Evolutionary conservation across 257 asterid species (phyloP).

Genomic region (Vinca minor): DNA sequence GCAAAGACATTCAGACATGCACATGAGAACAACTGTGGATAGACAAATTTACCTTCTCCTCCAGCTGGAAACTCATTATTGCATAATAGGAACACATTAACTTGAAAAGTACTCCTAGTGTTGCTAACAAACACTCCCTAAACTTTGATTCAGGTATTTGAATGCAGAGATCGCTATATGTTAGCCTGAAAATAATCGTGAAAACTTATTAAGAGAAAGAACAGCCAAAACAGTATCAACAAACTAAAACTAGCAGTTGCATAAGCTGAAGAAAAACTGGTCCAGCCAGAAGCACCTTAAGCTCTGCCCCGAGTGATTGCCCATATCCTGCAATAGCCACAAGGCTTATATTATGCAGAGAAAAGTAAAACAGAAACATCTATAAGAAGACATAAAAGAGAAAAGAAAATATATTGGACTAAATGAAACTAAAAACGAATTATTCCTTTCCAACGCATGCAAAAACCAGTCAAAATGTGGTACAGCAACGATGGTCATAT

Average conservation of each 20-base stretch:
- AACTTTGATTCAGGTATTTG: conserved; percentile 91
- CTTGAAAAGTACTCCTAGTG: conserved; percentile 75
- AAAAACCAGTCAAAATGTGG: background rate
- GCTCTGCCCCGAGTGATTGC: conserved; percentile 36
- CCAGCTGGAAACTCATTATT: conserved; percentile 66
- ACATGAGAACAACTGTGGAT: background rate
- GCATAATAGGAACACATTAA: conserved; percentile 89
- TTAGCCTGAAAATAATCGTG: conserved; percentile 52
- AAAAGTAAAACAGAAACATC: background rate
- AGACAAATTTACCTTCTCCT: conserved; percentile 45
- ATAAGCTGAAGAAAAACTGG: conserved; percentile 15
- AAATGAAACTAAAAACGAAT: no score
- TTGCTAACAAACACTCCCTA: conserved; percentile 80
- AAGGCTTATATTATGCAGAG: background rate
- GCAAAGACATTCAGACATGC: background rate
- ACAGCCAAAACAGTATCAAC: conserved; percentile 11
- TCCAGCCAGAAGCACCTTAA: conserved; percentile 40
- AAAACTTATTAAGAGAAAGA: conserved; percentile 26
- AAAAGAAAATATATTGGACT: background rate
- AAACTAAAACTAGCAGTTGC: conserved; percentile 3
- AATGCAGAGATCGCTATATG: conserved; percentile 90
- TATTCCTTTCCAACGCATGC: background rate
- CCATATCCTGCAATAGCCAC: conserved; percentile 66
- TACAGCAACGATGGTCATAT: background rate
- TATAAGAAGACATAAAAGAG: background rate